Evolutionary conservation across 2,329 filamentous ascomycete species (phyloP), one percentile per base, ranked within the genome.

Genomic region (Phaeosphaeriaceae sp.): DNA sequence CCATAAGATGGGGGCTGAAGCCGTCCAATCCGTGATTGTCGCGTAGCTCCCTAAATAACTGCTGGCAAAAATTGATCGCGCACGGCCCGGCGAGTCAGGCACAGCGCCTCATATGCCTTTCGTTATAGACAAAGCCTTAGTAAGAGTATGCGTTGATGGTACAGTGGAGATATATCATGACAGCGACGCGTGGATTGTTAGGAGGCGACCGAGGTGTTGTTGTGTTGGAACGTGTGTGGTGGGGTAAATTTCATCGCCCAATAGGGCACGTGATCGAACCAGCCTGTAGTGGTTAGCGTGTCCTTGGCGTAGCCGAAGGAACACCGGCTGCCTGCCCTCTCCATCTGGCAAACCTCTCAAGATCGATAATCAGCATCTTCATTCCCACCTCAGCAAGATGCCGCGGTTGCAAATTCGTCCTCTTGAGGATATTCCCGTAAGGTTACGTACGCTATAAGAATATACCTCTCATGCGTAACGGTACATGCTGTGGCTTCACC

Each of bases 1-100:
- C 59, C 61, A 56, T 66, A 58, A 43, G 57, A 62, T 67, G 66
- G 70, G 68, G 70, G 70, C 70, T 60, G 62, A 64, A 61, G 63
- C 64, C 48, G 56, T 71, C 71, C 70, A 73, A 74, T 74, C 69
- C 67, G 63, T 70, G 68, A 64, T 41, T 50, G 63, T 71, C 69
- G 70, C 71, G 69, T 72, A 71, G 65, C 70, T 26, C 23, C 67
- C 59, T 66, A 68, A 71, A 67, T 70, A 70, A 65, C 66, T 70
- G 63, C 63, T 62, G 62, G 23, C 30, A 28, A 63, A 59, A 70
- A 63, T 52, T 58, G 57, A 60, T 66, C 46, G 62, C 47, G 70
- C 68, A 71, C 68, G 68, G 66, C 61, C 66, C 64, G 48, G 51
- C 42, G 44, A 47, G 49, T 61, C 46, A 56, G 57, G 47, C 54